Conservation (phyloP, 768 basidiomycete species). For the Austroboletus eburneus region DNA sequence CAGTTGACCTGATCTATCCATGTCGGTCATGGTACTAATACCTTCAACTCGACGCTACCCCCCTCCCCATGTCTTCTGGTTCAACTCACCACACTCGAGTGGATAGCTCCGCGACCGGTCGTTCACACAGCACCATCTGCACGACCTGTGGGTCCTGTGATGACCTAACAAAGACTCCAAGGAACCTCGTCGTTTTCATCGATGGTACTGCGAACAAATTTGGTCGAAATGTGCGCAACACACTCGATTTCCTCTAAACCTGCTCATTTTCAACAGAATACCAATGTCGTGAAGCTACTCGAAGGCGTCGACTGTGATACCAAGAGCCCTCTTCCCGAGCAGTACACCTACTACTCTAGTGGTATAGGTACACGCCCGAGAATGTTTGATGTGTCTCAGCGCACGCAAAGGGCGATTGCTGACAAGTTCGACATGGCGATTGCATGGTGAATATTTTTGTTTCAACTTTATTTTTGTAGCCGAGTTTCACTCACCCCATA, state of each 20-base stretch:
- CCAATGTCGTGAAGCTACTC: conserved; percentile 34
- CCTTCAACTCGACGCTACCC: not conserved
- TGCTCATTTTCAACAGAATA: conserved; percentile 25
- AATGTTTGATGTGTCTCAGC: conserved; percentile 21
- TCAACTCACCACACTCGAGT: conserved; percentile 1
- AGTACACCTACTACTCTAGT: conserved; percentile 34
- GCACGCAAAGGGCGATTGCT: conserved; percentile 8
- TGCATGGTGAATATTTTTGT: conserved; percentile 27
- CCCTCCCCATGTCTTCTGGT: conserved; percentile 2
- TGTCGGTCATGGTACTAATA: not conserved
- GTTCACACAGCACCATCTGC: conserved; percentile 5
- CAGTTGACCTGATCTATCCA: not conserved
- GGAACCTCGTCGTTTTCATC: conserved; percentile 18
- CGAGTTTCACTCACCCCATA: conserved; percentile 2
- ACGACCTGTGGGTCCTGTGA: conserved; percentile 6
- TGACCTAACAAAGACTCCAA: not conserved
- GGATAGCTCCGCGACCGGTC: conserved; percentile 2
- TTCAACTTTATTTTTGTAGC: not conserved
- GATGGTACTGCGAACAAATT: conserved; percentile 20
- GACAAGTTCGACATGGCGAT: conserved; percentile 32
- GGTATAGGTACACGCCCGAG: conserved; percentile 34
- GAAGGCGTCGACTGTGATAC: conserved; percentile 18
- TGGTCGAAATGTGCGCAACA: conserved; percentile 10
- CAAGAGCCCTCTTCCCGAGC: conserved; percentile 11
- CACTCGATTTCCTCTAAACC: not conserved